Evolutionary conservation across 139 green algal species (phyloP).

Genomic region (Yamagishiella unicocca): DNA sequence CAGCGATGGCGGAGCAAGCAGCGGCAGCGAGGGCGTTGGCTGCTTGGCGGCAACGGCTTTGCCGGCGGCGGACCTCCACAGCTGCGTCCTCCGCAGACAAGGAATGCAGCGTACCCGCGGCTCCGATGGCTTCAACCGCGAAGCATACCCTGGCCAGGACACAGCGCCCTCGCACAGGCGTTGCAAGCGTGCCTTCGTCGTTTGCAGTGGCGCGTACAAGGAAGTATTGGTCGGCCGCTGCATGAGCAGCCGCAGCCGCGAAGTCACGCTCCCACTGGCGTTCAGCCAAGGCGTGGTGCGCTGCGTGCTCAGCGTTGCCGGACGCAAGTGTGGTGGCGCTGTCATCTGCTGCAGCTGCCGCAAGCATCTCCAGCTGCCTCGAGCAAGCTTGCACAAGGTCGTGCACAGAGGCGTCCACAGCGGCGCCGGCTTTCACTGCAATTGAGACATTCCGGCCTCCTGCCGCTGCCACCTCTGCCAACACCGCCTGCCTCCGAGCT

Average conservation of each 20-base stretch:
- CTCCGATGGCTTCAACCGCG: neutral
- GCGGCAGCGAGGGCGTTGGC: neutral
- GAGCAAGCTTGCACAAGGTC: neutral
- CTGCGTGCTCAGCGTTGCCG: neutral
- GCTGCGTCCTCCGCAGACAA: neutral
- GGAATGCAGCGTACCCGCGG: neutral
- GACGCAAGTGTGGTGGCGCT: neutral
- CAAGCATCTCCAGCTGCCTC: neutral
- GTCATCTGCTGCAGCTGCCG: neutral
- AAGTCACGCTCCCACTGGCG: neutral
- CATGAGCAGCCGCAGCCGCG: neutral
- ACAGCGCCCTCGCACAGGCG: neutral
- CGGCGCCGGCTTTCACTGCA: neutral
- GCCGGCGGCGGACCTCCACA: no score
- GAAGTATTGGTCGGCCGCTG: neutral
- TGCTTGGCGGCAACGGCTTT: neutral
- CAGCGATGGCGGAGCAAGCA: neutral
- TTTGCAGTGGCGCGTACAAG: no score
- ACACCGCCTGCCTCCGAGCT: neutral
- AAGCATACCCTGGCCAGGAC: neutral
- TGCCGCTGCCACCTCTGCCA: neutral
- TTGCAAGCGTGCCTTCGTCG: neutral
- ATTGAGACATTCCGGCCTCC: neutral
- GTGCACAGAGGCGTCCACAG: neutral
- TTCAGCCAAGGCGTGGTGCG: neutral